Evolutionary conservation across 352 stramenopile genomes (phyloP).

Genomic region (Pythium sukuiense): DNA sequence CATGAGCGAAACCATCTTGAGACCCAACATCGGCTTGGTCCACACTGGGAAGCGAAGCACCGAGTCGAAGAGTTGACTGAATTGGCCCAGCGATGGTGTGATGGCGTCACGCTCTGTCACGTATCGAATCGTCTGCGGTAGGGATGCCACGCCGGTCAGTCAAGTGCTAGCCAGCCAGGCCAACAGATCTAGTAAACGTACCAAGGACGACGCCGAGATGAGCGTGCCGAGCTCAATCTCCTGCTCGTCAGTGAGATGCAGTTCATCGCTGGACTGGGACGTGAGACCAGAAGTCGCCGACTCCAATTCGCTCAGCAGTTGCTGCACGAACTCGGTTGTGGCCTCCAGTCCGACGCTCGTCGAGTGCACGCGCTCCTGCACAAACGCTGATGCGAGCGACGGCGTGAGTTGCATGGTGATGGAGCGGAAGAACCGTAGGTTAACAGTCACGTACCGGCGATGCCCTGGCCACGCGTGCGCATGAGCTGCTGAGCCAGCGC

Average conservation of each 20-base stretch:
- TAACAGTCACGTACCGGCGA: conserved; percentile 22
- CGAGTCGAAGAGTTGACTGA: conserved; percentile 46
- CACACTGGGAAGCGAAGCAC: conserved; percentile 59
- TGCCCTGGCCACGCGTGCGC: conserved; percentile 29
- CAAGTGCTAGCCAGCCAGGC: not conserved
- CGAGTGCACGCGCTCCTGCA: conserved; percentile 79
- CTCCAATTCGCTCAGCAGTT: conserved; percentile 70
- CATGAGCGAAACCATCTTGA: conserved; percentile 75
- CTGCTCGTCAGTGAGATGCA: conserved; percentile 41
- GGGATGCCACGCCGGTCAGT: not conserved
- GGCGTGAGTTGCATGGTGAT: not conserved
- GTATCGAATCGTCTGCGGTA: conserved; percentile 62
- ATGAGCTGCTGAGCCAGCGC: conserved; percentile 34
- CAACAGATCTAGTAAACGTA: conserved; percentile 3
- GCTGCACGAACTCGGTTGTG: conserved; percentile 58
- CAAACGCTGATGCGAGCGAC: conserved; percentile 38
- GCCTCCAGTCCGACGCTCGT: conserved; percentile 56
- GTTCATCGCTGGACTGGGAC: not conserved
- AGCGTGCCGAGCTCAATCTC: conserved; percentile 74
- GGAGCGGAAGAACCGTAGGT: not conserved
- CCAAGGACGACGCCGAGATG: conserved; percentile 41
- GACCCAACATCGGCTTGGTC: conserved; percentile 38
- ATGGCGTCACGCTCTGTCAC: conserved; percentile 71
- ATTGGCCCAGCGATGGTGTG: conserved; percentile 49
- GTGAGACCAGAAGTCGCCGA: conserved; percentile 27